phyloP scores from a whole-genome alignment of 2,329 filamentous ascomycete species.

The Mycosphaerella arachidis region DNA sequence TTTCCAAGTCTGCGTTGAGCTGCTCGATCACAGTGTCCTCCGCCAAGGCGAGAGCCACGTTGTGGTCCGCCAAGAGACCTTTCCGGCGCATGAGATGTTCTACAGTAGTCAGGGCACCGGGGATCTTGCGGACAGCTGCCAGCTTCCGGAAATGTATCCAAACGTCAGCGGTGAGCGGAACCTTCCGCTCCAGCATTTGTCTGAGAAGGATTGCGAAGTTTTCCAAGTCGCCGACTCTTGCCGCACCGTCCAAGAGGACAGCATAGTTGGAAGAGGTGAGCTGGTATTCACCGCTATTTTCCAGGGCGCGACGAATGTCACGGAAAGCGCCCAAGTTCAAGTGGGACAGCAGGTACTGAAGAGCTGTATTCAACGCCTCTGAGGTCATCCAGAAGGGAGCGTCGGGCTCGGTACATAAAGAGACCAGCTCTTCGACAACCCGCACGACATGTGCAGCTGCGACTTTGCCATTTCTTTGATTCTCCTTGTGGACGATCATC shows the following conservation, averaged over 20 bases:
- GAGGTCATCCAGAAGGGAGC: slow-evolving; percentile 13
- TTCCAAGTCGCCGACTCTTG: slow-evolving; percentile 22
- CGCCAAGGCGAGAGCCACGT: slow-evolving; percentile 8
- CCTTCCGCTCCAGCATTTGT: slow-evolving; percentile 21
- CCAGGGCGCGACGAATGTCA: slow-evolving; percentile 13
- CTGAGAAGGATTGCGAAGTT: slow-evolving; percentile 26
- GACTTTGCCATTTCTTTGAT: background rate
- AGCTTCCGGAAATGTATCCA: slow-evolving; percentile 27
- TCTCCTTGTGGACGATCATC: background rate
- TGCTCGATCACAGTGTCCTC: slow-evolving; percentile 11
- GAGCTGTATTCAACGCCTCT: slow-evolving; percentile 16
- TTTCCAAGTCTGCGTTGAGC: slow-evolving; percentile 16
- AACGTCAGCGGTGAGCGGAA: slow-evolving; percentile 18
- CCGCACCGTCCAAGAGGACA: slow-evolving; percentile 21
- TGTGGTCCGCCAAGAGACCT: slow-evolving; percentile 18
- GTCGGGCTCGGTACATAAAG: slow-evolving; percentile 12
- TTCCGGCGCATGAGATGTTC: slow-evolving; percentile 21
- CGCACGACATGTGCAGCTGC: slow-evolving; percentile 11
- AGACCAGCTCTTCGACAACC: slow-evolving; percentile 15
- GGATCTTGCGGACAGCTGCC: slow-evolving; percentile 12
- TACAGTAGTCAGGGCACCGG: slow-evolving; percentile 9
- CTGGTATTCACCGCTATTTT: slow-evolving; percentile 10
- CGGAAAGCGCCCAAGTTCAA: slow-evolving; percentile 4
- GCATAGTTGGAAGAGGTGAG: slow-evolving; percentile 21
- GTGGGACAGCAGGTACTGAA: slow-evolving; percentile 22